phyloP scores from a whole-genome alignment of 495 filamentous ascomycete genomes.

The Chaetomidium leptoderma region DNA sequence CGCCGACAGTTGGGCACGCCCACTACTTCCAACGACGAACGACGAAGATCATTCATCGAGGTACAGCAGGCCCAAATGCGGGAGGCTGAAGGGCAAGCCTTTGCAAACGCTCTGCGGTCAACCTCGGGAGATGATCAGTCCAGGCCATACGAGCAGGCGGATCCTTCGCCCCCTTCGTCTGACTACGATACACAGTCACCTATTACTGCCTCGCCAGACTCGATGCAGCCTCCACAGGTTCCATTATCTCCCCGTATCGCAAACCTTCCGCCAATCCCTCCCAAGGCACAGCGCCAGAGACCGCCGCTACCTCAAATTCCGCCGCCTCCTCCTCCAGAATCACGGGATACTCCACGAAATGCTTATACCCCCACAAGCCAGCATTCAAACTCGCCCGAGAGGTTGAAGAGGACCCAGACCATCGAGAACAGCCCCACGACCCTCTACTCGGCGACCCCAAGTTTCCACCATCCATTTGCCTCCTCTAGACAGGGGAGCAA shows the following conservation, averaged over 20 bases:
- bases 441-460: conserved; percentile 26
- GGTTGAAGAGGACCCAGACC: conserved; percentile 15
- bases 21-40: conserved; percentile 35
- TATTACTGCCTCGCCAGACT: conserved; percentile 27
- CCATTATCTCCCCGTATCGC: neutral
- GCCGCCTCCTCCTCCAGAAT: conserved; percentile 6
- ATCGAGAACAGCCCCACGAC: conserved; percentile 29
- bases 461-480: conserved; percentile 26
- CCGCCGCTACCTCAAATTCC: conserved; percentile 12
- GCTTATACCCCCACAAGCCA: conserved; percentile 13
- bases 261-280: conserved; percentile 5
- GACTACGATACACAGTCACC: conserved; percentile 13
- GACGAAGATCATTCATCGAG: conserved; percentile 47
- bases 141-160: conserved; percentile 18
- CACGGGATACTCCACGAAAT: conserved; percentile 12
- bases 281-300: conserved; percentile 3
- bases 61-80: conserved; percentile 69
- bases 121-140: conserved; percentile 28
- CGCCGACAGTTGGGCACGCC: conserved; percentile 35
- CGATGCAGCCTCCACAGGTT: conserved; percentile 10
- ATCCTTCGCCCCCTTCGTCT: conserved; percentile 12
- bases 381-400: conserved; percentile 21
- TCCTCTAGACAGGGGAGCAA: conserved; percentile 24
- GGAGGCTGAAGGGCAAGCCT: conserved; percentile 64
- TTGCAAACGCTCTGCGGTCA: conserved; percentile 51